Evolutionary conservation across 1,284 basidiomycete genomes (phyloP), one percentile per base, ranked within the genome.

Genomic region (Abortiporus biennis): DNA sequence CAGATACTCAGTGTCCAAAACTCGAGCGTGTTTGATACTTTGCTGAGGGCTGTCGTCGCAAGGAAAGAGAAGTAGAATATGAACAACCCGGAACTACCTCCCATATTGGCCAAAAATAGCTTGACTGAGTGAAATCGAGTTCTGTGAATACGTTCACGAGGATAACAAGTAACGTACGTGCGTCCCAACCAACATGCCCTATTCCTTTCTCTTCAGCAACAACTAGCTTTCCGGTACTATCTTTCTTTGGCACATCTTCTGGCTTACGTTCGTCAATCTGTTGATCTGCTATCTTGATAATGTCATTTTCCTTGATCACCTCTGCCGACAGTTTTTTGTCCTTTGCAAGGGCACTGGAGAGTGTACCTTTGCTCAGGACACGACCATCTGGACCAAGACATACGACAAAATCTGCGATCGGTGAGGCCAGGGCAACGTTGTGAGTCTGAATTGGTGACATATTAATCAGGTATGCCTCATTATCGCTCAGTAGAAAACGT

Each of bases 381-480:
- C 63, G 66, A 3, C 80, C 78, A 49, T 80, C 75, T 11, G 65
- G 54, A 6, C 67, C 62, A 23, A 90, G 56, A 3, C 73, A 72
- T 19, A 87, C 72, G 11, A 83, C 71, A 56, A 74, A 82, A 35
- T 76, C 70, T 9, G 84, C 79, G 20, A 85, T 65, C 2, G 80
- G 75, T 17, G 70, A 69, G n/a, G 71, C 69, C 56, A 88, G 71
- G 2, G 76, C 74, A 20, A 85, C 69, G 52, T 89, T 85, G 59
- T 89, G 85, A 0, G 85, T 87, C 76, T 80, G 35, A 5, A 41
- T 36, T 22, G 17, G 16, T 13, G 31, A 36, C 4, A n/a, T n/a
- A n/a, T n/a, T n/a, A n/a, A n/a, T n/a, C n/a, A n/a, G n/a, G n/a
- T n/a, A 13, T 11, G 24, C 20, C 3, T 19, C 16, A 23, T 25